Conservation (phyloP, 768 basidiomycete genomes). For the Steccherinum ochraceum region DNA sequence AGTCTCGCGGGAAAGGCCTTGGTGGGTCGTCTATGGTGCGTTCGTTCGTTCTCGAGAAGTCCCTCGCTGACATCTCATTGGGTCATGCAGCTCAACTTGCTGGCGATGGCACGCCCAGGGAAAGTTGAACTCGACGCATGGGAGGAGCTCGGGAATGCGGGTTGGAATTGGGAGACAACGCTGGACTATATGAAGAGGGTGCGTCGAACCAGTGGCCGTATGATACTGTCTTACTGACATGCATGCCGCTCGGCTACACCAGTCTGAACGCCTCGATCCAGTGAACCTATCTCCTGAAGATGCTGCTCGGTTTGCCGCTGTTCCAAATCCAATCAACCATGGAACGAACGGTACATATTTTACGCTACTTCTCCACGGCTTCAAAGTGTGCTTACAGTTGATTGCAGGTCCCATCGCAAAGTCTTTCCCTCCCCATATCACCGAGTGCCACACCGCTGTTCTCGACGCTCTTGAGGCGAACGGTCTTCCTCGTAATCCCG, state of each 20-base stretch:
- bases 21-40: conserved; percentile 13
- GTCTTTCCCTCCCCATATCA: conserved; percentile 8
- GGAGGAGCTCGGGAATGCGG: conserved; percentile 19
- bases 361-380: not conserved
- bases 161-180: conserved; percentile 21
- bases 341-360: conserved; percentile 5
- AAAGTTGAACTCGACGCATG: conserved; percentile 10
- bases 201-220: not conserved
- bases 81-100: conserved; percentile 8
- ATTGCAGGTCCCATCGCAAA: conserved; percentile 13
- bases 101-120: conserved; percentile 6
- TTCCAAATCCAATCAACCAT: conserved; percentile 4
- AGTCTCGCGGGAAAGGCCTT: conserved; percentile 10
- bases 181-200: conserved; percentile 19
- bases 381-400: not conserved
- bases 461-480: conserved; percentile 9
- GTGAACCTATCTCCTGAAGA: not conserved
- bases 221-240: too few species aligned
- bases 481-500: conserved; percentile 13
- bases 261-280: not conserved
- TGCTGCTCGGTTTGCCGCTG: not conserved
- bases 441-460: conserved; percentile 7
- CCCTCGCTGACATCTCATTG: not conserved
- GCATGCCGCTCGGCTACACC: too few species aligned
- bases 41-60: not conserved